Percentiles rank a stretch among this genome's conserved stretches.
phyloP scores from a whole-genome alignment of 2,329 filamentous ascomycete genomes.

The Pseudopyrenochaeta lycopersici region DNA sequence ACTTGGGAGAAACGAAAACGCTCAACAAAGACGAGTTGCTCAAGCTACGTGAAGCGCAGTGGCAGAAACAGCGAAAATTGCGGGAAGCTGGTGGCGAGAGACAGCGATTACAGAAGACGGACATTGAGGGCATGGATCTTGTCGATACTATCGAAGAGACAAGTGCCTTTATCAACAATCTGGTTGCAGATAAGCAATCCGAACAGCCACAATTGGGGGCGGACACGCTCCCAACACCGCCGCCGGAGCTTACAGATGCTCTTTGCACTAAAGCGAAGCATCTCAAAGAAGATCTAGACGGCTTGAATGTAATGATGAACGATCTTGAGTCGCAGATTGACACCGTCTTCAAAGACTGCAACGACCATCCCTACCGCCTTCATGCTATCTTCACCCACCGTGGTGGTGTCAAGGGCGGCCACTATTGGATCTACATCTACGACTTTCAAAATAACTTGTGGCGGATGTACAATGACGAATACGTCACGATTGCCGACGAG shows the following conservation, averaged over 20 bases:
- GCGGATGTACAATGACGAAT: slow-evolving; percentile 93
- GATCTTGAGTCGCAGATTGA: slow-evolving; percentile 60
- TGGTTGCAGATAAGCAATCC: slow-evolving; percentile 18
- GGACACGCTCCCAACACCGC: slow-evolving; percentile 24
- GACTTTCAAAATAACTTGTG: slow-evolving; percentile 84
- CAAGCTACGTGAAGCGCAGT: slow-evolving; percentile 72
- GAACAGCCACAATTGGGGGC: slow-evolving; percentile 5
- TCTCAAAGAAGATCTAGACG: slow-evolving; percentile 35
- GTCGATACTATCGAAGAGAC: slow-evolving; percentile 43
- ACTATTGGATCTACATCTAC: slow-evolving; percentile 97
- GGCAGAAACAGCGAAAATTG: slow-evolving; percentile 76
- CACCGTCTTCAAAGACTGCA: slow-evolving; percentile 70
- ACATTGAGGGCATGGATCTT: slow-evolving; percentile 37
- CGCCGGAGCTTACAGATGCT: slow-evolving; percentile 26
- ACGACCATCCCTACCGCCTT: slow-evolving; percentile 77
- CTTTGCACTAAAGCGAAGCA: slow-evolving; percentile 31
- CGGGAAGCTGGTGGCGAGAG: slow-evolving; percentile 61
- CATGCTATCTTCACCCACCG: slow-evolving; percentile 95
- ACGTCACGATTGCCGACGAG: slow-evolving; percentile 74
- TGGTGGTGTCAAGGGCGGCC: slow-evolving; percentile 71
- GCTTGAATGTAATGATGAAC: slow-evolving; percentile 52
- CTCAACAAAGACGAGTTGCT: slow-evolving; percentile 60
- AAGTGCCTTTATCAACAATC: slow-evolving; percentile 30
- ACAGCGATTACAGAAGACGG: slow-evolving; percentile 51
- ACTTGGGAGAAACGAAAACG: slow-evolving; percentile 58